Evolutionary conservation across 2,329 filamentous ascomycete species (phyloP).

Genomic region (Trichoderma sp.): DNA sequence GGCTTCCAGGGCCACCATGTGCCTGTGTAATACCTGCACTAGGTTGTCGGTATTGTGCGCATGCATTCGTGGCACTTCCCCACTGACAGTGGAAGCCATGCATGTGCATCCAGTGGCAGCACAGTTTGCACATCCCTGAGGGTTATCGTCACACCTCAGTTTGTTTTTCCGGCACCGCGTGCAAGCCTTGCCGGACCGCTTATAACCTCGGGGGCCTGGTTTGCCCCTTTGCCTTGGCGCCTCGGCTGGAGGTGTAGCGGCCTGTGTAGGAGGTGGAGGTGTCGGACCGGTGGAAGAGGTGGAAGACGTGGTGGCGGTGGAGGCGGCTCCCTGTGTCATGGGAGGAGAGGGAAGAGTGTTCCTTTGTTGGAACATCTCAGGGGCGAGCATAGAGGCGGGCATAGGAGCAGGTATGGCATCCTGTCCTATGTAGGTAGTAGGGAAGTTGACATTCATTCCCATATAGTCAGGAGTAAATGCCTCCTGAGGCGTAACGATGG

Average conservation of each 20-base stretch:
- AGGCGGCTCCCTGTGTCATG: not conserved
- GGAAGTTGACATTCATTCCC: not conserved
- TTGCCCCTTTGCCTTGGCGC: not conserved
- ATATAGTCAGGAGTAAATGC: not conserved
- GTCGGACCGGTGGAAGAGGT: too few species aligned
- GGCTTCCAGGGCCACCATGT: not conserved
- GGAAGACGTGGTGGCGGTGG: too few species aligned
- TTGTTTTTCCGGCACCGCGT: not conserved
- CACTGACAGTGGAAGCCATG: not conserved
- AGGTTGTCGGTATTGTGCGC: not conserved
- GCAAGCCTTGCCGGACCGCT: not conserved
- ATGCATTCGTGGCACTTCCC: not conserved
- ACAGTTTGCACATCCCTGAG: not conserved
- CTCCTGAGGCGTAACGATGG: not conserved
- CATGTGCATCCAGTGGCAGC: not conserved
- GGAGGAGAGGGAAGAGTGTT: not conserved
- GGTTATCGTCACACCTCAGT: not conserved
- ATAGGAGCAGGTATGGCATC: not conserved
- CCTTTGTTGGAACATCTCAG: not conserved
- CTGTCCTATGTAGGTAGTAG: not conserved
- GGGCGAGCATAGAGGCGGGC: too few species aligned
- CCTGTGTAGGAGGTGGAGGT: too few species aligned
- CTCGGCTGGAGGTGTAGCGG: not conserved
- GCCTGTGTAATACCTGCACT: not conserved
- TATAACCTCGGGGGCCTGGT: not conserved